Conservation (phyloP, 805 yeast species). For the Diddensiella transvaalensis region DNA sequence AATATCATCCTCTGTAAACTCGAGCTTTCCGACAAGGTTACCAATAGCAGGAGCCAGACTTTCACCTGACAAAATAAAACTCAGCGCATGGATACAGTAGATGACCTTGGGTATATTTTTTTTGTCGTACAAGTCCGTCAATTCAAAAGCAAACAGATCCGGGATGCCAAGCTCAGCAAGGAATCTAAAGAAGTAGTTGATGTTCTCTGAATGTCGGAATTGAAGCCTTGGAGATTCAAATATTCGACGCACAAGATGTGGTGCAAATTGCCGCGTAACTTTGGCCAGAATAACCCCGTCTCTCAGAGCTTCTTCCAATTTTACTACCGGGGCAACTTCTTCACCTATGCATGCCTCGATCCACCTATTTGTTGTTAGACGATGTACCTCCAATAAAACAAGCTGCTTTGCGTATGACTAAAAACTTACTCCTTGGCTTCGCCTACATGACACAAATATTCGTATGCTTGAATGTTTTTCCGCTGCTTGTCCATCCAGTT, state of each 20-base stretch:
- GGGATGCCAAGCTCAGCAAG: slow-evolving; percentile 73
- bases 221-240: slow-evolving; percentile 63
- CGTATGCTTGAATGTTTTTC: slow-evolving; percentile 53
- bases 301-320: slow-evolving; percentile 63
- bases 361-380: slow-evolving; percentile 44
- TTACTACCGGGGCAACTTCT: slow-evolving; percentile 51
- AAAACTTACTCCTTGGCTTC: slow-evolving; percentile 57
- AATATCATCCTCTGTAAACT: slow-evolving; percentile 67
- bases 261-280: slow-evolving; percentile 66
- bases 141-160: slow-evolving; percentile 81
- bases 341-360: slow-evolving; percentile 61
- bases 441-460: slow-evolving; percentile 72
- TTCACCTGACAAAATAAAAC: slow-evolving; percentile 61
- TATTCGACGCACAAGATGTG: slow-evolving; percentile 53
- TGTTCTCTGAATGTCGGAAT: slow-evolving; percentile 90
- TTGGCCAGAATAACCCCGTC: slow-evolving; percentile 87
- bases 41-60: slow-evolving; percentile 58
- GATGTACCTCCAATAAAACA: too few species aligned
- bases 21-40: slow-evolving; percentile 57
- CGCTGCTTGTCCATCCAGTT: slow-evolving; percentile 42
- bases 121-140: slow-evolving; percentile 88
- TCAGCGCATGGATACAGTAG: slow-evolving; percentile 86
- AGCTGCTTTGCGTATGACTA: neutral
- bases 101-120: slow-evolving; percentile 92
- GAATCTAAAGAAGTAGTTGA: slow-evolving; percentile 71